These are phyloP conservation scores for Gracilaria domingensis DNA, from an alignment of 23 red algal species.

Conservation along the genomic window DNA sequence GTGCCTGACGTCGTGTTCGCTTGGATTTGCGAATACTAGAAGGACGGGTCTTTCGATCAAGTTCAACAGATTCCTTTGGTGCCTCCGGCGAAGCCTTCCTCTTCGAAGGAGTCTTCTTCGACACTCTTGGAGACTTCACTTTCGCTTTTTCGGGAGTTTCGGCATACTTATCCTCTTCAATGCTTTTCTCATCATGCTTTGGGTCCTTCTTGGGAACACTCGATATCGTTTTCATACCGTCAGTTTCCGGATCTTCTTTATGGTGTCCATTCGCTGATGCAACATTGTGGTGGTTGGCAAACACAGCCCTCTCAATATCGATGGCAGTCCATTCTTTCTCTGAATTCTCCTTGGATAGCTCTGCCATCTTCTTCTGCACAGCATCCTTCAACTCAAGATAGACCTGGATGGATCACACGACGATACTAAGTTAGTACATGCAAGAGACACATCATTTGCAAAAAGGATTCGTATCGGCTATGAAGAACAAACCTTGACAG, in stretches of 20 bases:
- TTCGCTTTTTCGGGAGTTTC: neutral
- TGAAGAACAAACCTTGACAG: slow-evolving; percentile 13
- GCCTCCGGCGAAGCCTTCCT: slow-evolving; percentile 12
- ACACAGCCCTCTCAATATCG: slow-evolving; percentile 47
- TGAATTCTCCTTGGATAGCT: slow-evolving; percentile 39
- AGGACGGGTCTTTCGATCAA: neutral
- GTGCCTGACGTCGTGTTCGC: neutral
- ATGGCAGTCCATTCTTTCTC: slow-evolving; percentile 45
- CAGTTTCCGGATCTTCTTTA: neutral
- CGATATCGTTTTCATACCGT: neutral
- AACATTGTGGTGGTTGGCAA: slow-evolving; percentile 28
- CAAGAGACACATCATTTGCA: neutral
- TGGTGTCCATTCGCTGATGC: neutral
- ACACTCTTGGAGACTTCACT: neutral
- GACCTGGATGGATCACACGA: slow-evolving; percentile 1
- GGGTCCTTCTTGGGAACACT: neutral
- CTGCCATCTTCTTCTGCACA: slow-evolving; percentile 38
- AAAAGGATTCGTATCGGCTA: neutral
- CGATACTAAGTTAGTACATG: neutral
- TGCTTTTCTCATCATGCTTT: neutral
- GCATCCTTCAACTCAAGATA: slow-evolving; percentile 41
- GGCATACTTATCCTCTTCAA: neutral
- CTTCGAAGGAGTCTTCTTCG: neutral
- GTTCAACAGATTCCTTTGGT: neutral
- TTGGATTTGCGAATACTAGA: slow-evolving; percentile 28